Evolutionary conservation across 768 basidiomycete genomes (phyloP).

Genomic region (Suillus decipiens): DNA sequence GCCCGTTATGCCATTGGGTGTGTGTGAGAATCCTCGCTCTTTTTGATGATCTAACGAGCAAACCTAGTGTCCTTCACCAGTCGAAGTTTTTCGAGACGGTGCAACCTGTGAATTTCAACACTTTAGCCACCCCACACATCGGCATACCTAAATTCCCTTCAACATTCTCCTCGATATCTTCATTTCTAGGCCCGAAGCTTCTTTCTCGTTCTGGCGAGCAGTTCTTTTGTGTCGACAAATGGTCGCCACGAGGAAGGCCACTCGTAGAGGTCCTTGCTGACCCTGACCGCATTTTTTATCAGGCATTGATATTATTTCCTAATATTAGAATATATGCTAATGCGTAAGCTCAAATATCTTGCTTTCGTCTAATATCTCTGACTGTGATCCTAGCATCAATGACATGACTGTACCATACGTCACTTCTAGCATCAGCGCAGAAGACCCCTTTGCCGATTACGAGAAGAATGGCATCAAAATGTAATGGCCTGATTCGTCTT

Average conservation of each 20-base stretch:
- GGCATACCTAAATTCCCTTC: constrained; percentile 70
- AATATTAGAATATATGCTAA: constrained; percentile 82
- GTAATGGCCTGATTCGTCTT: constrained; percentile 38
- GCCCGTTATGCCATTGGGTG: constrained; percentile 78
- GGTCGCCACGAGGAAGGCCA: constrained; percentile 64
- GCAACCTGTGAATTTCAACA: constrained; percentile 77
- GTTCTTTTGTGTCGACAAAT: constrained; percentile 73
- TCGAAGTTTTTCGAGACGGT: constrained; percentile 71
- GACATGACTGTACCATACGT: constrained; percentile 84
- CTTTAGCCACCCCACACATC: constrained; percentile 82
- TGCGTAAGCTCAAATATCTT: constrained; percentile 45
- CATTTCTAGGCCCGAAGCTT: constrained; percentile 63
- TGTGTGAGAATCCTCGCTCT: constrained; percentile 18
- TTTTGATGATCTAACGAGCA: constrained; percentile 10
- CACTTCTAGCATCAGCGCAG: constrained; percentile 69
- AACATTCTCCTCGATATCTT: constrained; percentile 53
- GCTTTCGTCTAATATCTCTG: neutral
- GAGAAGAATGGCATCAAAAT: constrained; percentile 60
- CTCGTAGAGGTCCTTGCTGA: constrained; percentile 81
- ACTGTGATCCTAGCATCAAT: constrained; percentile 48
- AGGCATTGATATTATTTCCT: constrained; percentile 66
- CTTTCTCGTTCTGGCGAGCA: constrained; percentile 82
- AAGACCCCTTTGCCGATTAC: constrained; percentile 65
- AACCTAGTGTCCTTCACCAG: constrained; percentile 59
- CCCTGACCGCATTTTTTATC: constrained; percentile 77